phyloP scores from a whole-genome alignment of 164 flowering plant genomes.

The Taxillus chinensis region DNA sequence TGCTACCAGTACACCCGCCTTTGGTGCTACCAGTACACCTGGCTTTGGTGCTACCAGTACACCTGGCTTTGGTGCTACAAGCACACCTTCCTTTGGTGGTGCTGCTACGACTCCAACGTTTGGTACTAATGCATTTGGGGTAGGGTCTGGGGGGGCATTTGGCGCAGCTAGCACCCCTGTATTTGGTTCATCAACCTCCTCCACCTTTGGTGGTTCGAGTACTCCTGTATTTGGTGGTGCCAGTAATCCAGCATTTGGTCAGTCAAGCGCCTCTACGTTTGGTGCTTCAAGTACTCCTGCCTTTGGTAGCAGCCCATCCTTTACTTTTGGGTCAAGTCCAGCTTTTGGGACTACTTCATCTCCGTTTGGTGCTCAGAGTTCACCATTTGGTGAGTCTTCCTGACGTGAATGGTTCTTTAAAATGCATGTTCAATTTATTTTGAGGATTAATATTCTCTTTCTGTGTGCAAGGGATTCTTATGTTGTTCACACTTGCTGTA shows the following conservation, averaged over 20 bases:
- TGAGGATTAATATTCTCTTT: no score
- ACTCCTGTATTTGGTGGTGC: conserved; percentile 17
- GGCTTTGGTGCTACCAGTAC: conserved; percentile 55
- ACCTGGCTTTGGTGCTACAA: conserved; percentile 11
- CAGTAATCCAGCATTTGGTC: conserved; percentile 22
- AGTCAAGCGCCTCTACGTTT: conserved; percentile 23
- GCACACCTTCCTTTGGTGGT: conserved; percentile 35
- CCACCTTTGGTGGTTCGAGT: conserved; percentile 49
- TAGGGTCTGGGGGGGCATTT: conserved; percentile 15
- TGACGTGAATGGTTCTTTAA: background rate
- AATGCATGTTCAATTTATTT: no score
- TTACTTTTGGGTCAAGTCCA: conserved; percentile 45
- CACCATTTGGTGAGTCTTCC: conserved; percentile 45
- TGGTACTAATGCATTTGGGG: background rate
- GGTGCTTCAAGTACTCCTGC: conserved; percentile 16
- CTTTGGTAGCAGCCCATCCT: conserved; percentile 23
- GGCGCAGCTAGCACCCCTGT: conserved; percentile 39
- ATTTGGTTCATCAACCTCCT: conserved; percentile 27
- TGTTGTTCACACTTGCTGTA: background rate
- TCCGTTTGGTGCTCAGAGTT: conserved; percentile 63
- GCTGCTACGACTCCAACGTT: conserved; percentile 13
- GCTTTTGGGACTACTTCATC: conserved; percentile 52
- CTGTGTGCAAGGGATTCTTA: no score
- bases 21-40: conserved; percentile 32
- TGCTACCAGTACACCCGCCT: background rate